Evolutionary conservation across 345 rosid species (phyloP).

Genomic region (Firmiana major): DNA sequence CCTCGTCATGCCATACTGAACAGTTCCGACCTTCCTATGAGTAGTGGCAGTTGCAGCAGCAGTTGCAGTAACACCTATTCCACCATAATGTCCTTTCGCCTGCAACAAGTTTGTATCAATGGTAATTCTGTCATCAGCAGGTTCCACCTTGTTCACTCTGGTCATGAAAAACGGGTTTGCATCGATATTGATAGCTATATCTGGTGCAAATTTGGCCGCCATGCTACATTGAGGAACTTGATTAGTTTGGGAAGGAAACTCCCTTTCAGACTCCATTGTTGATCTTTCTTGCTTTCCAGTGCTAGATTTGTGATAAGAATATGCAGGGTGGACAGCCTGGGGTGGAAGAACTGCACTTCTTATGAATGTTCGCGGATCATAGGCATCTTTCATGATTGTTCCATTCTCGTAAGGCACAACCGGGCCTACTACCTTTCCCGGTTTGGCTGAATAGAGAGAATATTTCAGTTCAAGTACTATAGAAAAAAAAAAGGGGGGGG

Average conservation of each 20-base stretch:
- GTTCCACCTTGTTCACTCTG: constrained; percentile 56
- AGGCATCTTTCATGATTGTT: constrained; percentile 44
- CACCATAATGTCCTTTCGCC: constrained; percentile 51
- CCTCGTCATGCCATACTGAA: constrained; percentile 69
- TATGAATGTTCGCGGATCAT: constrained; percentile 62
- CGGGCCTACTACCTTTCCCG: constrained; percentile 61
- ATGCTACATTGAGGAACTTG: constrained; percentile 52
- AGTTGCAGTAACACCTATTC: constrained; percentile 45
- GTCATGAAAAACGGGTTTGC: constrained; percentile 74
- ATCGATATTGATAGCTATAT: constrained; percentile 74
- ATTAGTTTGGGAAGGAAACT: constrained; percentile 43
- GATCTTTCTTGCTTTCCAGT: constrained; percentile 57
- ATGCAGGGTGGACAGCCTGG: constrained; percentile 41
- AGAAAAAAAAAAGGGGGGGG: neutral
- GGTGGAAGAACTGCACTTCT: constrained; percentile 47
- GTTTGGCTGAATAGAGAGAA: constrained; percentile 48
- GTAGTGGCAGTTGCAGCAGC: constrained; percentile 36
- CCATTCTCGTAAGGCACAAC: constrained; percentile 58
- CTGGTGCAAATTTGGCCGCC: constrained; percentile 54
- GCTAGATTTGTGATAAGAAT: constrained; percentile 35
- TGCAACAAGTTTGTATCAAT: constrained; percentile 63
- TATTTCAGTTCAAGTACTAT: neutral
- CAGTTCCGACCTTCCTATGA: constrained; percentile 71
- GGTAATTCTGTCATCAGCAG: constrained; percentile 44
- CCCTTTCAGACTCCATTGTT: constrained; percentile 44